A percentile compares a stretch with the other conserved stretches of the same genome.
phyloP scores from a whole-genome alignment of 768 basidiomycete species.

The Suillus alpinus region DNA sequence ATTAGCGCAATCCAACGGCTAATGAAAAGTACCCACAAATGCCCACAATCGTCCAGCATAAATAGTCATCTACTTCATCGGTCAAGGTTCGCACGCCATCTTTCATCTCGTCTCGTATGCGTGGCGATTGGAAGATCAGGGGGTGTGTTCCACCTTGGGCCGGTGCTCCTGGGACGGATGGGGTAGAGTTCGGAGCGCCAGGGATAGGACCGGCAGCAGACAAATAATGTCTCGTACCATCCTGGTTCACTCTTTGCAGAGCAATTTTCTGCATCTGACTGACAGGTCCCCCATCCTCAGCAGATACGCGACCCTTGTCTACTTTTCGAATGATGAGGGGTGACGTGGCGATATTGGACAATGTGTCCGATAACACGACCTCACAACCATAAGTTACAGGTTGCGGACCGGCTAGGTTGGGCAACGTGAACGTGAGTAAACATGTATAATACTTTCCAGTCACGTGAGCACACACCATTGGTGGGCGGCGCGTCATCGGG shows the following conservation, averaged over 20 bases:
- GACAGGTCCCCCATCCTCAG: constrained; percentile 88
- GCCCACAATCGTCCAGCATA: constrained; percentile 95
- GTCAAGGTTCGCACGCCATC: constrained; percentile 72
- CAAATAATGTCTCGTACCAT: constrained; percentile 83
- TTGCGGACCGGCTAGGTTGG: constrained; percentile 58
- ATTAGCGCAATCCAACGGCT: constrained; percentile 12
- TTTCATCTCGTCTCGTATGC: constrained; percentile 78
- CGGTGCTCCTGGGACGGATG: constrained; percentile 73
- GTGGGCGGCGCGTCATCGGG: constrained; percentile 61
- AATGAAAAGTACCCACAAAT: constrained; percentile 63
- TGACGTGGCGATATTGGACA: constrained; percentile 82
- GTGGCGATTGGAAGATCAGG: constrained; percentile 73
- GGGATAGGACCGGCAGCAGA: constrained; percentile 85
- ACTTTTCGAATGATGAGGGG: constrained; percentile 90
- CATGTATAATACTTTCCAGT: constrained; percentile 35
- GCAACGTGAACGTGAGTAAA: constrained; percentile 39
- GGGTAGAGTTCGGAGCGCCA: constrained; percentile 65
- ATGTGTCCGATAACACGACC: constrained; percentile 79
- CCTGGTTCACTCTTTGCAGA: constrained; percentile 76
- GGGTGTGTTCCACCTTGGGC: constrained; percentile 80
- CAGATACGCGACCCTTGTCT: constrained; percentile 82
- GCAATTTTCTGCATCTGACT: constrained; percentile 98
- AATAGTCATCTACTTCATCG: constrained; percentile 92
- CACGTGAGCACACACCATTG: constrained; percentile 62
- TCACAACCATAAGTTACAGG: constrained; percentile 92